Evolutionary conservation across 805 yeast genomes (phyloP), one percentile per base, ranked within the genome.

Genomic region (Cyberlindnera meyerae): DNA sequence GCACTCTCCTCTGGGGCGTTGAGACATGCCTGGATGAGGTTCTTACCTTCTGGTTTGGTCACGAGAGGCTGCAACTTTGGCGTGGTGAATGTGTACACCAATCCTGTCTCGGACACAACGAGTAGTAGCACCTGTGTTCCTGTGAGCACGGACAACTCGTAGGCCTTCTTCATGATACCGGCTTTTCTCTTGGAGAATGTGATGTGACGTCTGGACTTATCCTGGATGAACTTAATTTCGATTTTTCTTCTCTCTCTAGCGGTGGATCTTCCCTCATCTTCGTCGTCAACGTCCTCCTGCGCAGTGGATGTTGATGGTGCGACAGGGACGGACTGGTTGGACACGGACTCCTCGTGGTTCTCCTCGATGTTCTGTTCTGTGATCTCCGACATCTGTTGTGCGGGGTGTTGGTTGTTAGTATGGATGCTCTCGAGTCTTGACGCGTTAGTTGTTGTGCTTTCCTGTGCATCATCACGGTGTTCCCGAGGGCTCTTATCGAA

Each of bases 121-220:
- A 93, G 75, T 42, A 93, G 70, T 47, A 93, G 73, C 20, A 93
- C 97, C 64, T 93, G 98, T 22, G 98, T 93, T 40, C 98, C 98
- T 11, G 98, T 93, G 52, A 93, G 73, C 36, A 93, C 97, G 15
- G 95, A 83, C 47, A 93, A 73, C 62, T 93, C 98, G 65, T 90
- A 93, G n/a, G 98, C 98, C 68, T 93, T 93, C 68, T 93, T 93
- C 98, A 93, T 93, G 56, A 93, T 90, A 52, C 98, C 98, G 31
- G 96, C 97, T 66, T 90, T 90, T 66, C 98, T 83, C 68, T 93
- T 93, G 36, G 97, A 87, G 57, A 93, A 93, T 21, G 98, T 93
- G 53, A 93, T 94, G 65, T 93, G 98, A 57, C 98, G 85, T 62
- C 98, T 79, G 15, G 96, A 86, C 67, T 93, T 93, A 64, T 93